These are phyloP conservation scores for Pseudogymnoascus sp. DNA, from an alignment of 2,329 filamentous ascomycete genomes.

Conservation along the genomic window DNA sequence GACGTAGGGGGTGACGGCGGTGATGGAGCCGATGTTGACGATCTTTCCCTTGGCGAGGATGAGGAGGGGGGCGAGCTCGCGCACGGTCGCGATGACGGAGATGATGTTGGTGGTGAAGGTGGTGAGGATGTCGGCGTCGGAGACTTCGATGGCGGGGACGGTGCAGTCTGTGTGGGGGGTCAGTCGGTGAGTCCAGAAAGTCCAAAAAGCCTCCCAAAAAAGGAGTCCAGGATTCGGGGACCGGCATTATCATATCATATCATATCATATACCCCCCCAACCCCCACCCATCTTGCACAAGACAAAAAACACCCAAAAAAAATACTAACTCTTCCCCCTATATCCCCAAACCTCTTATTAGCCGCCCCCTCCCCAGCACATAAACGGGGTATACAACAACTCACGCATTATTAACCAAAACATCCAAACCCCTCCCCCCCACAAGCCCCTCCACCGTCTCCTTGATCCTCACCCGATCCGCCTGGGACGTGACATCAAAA, in stretches of 20 bases:
- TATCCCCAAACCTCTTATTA: background rate
- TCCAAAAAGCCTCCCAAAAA: no score
- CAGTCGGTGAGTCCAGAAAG: no score
- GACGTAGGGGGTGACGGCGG: constrained; percentile 24
- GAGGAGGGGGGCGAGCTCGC: constrained; percentile 33
- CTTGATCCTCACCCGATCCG: background rate
- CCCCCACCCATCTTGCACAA: no score
- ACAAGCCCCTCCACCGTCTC: background rate
- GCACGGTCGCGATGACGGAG: constrained; percentile 31
- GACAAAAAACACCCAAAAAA: no score
- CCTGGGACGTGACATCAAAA: background rate
- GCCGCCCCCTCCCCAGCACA: background rate
- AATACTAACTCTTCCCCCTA: background rate
- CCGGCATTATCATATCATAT: no score
- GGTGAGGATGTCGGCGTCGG: background rate
- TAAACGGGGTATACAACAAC: no score
- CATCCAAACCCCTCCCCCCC: background rate
- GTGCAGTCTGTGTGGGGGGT: constrained; percentile 12
- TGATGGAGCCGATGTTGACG: constrained; percentile 34
- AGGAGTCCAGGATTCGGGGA: background rate
- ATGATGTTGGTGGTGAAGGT: constrained; percentile 34
- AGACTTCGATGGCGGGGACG: constrained; percentile 16
- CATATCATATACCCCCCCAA: no score
- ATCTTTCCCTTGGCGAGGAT: constrained; percentile 29
- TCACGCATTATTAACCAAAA: constrained; percentile 14